Base-by-base conservation (phyloP, 345 rosid species). In the Cochlearia excelsa region DNA sequence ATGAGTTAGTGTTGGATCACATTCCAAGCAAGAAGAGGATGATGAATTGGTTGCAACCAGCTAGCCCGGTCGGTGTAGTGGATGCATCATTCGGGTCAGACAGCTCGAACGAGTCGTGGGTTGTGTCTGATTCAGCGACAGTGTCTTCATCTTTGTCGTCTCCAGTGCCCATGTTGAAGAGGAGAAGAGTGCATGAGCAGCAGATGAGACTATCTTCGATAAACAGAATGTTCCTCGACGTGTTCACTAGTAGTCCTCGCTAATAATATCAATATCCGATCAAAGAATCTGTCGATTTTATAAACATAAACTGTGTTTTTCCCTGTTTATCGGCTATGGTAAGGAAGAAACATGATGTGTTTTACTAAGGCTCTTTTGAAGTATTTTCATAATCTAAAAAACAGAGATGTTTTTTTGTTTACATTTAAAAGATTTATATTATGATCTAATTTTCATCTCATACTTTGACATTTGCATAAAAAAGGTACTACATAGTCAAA, bases 81-180 rank as follows among this genome's bases (percentile, higher is more conserved):
- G 93, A 86, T 73, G 80, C 81, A 23, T 69, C 73, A 51, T 86
- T 83, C 76, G 80, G 84, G 72, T 77, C 74, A 11, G 93, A 92
- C 35, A 84, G 80, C 77, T 88, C 88, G 0, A 82, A 75, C 68
- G 90, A 88, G 42, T 81, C 83, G 0, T 88, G 96, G 95, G 53
- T 53, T 47, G 66, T 65, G 62, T 65, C 72, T 30, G 34, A 41
- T 44, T 39, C 43, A 7, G 2, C 43, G 2, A 51, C 65, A 31
- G 51, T 26, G 8, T 67, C 80, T 0, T 52, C 73, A 57, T 74
- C 88, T 16, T 16, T 16, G n/a, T 68, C 84, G 4, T 72, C 81
- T 6, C 66, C 71, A 3, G 78, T 70, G 49, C 84, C 81, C 50
- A 68, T 30, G 57, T 52, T 80, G 72, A 88, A 91, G 69, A 80